Percentiles rank a stretch among this genome's conserved stretches.
These are phyloP conservation scores for Saprolegnia diclina DNA, from an alignment of 352 stramenopile species.

Conservation along the genomic window DNA sequence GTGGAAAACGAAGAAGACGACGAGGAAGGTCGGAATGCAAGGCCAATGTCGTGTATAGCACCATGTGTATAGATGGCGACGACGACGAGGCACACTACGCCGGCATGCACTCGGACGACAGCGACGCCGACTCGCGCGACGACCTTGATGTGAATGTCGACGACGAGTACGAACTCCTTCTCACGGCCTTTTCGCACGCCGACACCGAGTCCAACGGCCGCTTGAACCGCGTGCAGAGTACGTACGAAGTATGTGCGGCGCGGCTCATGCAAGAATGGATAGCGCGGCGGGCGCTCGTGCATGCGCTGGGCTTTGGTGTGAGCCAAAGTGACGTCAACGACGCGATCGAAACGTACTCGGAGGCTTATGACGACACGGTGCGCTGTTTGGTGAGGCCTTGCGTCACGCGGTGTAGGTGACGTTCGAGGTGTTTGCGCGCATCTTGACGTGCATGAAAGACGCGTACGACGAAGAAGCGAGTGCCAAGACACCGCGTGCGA, in stretches of 20 bases:
- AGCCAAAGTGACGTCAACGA: constrained; percentile 27
- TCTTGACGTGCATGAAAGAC: constrained; percentile 15
- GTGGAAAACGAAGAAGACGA: constrained; percentile 33
- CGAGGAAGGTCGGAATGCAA: constrained; percentile 7
- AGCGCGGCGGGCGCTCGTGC: constrained; percentile 59
- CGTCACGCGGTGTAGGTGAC: constrained; percentile 13
- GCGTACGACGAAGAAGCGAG: constrained; percentile 3
- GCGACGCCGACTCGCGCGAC: constrained; percentile 38
- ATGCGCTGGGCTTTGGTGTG: constrained; percentile 54
- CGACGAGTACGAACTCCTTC: constrained; percentile 56
- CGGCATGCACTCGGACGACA: constrained; percentile 38
- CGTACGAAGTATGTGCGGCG: background rate
- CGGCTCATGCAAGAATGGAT: background rate
- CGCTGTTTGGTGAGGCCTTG: background rate
- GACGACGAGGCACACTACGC: constrained; percentile 37
- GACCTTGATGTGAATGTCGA: constrained; percentile 47
- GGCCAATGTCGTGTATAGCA: background rate
- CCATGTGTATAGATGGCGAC: constrained; percentile 28
- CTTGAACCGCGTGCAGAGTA: constrained; percentile 52
- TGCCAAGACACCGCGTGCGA: background rate
- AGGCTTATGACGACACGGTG: constrained; percentile 13
- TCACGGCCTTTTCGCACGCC: constrained; percentile 52
- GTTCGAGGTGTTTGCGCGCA: constrained; percentile 26
- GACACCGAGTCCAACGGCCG: constrained; percentile 37
- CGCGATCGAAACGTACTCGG: constrained; percentile 18